These are phyloP conservation scores for Penicillium sp. DNA, from an alignment of 2,329 filamentous ascomycete genomes.

Conservation along the genomic window DNA sequence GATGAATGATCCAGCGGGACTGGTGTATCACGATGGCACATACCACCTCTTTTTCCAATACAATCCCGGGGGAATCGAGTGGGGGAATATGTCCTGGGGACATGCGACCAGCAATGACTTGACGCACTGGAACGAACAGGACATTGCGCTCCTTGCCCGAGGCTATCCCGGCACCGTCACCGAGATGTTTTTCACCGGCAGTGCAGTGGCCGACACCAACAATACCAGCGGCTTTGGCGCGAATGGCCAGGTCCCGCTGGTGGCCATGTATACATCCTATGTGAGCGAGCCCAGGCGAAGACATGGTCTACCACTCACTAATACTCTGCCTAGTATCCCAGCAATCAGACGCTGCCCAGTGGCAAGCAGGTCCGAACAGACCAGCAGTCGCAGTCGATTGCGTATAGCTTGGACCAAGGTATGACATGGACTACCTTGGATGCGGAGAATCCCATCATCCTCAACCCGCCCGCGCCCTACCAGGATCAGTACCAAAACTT, in stretches of 20 bases:
- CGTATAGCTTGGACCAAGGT: slow-evolving; percentile 61
- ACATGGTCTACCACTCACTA: too few relatives aligned
- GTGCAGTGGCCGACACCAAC: slow-evolving; percentile 58
- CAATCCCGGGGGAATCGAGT: slow-evolving; percentile 40
- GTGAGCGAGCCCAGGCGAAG: slow-evolving; percentile 13
- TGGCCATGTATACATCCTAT: slow-evolving; percentile 58
- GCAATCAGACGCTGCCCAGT: slow-evolving; percentile 22
- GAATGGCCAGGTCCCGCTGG: slow-evolving; percentile 58
- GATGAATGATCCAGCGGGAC: slow-evolving; percentile 3
- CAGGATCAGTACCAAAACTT: slow-evolving; percentile 52
- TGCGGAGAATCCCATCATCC: slow-evolving; percentile 59
- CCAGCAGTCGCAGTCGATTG: slow-evolving; percentile 57
- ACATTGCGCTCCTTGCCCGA: slow-evolving; percentile 52
- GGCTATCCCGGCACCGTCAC: slow-evolving; percentile 47
- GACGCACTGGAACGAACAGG: slow-evolving; percentile 64
- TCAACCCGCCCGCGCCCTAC: slow-evolving; percentile 10
- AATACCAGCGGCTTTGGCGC: slow-evolving; percentile 67
- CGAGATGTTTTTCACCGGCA: slow-evolving; percentile 54
- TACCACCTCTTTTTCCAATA: slow-evolving; percentile 58
- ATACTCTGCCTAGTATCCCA: slow-evolving; percentile 18
- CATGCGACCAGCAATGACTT: slow-evolving; percentile 43
- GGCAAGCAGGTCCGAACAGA: slow-evolving; percentile 19
- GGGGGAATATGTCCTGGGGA: slow-evolving; percentile 50
- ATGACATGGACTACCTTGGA: slow-evolving; percentile 54
- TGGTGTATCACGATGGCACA: slow-evolving; percentile 8